Evolutionary conservation across 345 rosid genomes (phyloP).

Genomic region (Pseudoturritis turrita): DNA sequence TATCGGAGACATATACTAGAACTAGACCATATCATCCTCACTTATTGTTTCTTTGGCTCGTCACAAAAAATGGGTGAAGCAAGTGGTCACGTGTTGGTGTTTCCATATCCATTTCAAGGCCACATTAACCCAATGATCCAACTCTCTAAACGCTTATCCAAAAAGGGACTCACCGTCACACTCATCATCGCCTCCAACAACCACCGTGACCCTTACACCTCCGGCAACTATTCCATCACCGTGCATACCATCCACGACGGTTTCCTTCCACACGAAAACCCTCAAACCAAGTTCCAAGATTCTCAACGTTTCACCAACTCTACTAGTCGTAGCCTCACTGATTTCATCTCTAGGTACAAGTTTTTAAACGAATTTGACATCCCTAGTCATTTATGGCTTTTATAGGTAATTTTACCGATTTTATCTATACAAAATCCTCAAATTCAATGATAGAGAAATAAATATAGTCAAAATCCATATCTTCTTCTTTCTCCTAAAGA

Average conservation of each 20-base stretch:
- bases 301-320: neutral
- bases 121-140: constrained; percentile 42
- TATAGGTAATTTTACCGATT: too few relatives aligned
- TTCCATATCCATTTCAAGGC: constrained; percentile 33
- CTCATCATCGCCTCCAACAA: constrained; percentile 31
- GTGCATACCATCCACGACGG: constrained; percentile 33
- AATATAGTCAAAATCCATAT: too few relatives aligned
- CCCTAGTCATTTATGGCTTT: too few relatives aligned
- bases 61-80: constrained; percentile 18
- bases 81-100: constrained; percentile 20
- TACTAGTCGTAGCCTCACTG: constrained; percentile 25
- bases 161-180: constrained; percentile 29
- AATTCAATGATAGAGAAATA: neutral
- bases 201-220: constrained; percentile 28
- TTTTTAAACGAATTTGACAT: too few relatives aligned
- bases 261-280: constrained; percentile 24
- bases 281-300: constrained; percentile 16
- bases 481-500: too few relatives aligned
- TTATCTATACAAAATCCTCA: neutral
- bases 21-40: neutral
- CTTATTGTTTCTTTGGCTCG: neutral
- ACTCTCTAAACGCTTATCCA: constrained; percentile 34
- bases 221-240: constrained; percentile 22
- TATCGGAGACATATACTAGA: neutral
- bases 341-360: constrained; percentile 34